A percentile compares a stretch with the other conserved stretches of the same genome.
Evolutionary conservation across 148 eudicot species (phyloP).

Genomic region (Fallopia convolvulus): DNA sequence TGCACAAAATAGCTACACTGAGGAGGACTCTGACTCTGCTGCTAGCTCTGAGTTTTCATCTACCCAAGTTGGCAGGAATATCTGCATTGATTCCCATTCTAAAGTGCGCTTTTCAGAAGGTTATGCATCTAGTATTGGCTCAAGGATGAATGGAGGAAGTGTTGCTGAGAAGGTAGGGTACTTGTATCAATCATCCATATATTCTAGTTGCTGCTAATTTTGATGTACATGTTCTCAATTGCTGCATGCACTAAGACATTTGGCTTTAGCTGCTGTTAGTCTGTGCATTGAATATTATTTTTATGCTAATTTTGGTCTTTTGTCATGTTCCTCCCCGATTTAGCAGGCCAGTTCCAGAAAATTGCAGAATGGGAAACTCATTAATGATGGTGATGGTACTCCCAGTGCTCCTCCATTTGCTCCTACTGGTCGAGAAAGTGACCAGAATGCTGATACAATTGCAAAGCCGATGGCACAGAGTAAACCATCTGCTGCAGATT

Average conservation of each 20-base stretch:
- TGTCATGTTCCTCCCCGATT: not conserved
- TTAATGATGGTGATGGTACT: conserved; percentile 35
- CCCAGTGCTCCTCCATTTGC: conserved; percentile 85
- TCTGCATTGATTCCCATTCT: conserved; percentile 27
- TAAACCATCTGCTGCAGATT: conserved; percentile 17
- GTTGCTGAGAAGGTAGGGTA: conserved; percentile 34
- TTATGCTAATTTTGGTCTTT: not conserved
- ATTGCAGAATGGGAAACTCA: conserved; percentile 20
- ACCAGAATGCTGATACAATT: conserved; percentile 17
- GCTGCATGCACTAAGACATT: not conserved
- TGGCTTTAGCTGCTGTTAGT: not conserved
- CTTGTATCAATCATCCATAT: not conserved
- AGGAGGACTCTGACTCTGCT: conserved; percentile 60
- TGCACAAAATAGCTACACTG: conserved; percentile 31
- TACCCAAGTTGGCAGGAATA: conserved; percentile 36
- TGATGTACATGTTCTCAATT: not conserved
- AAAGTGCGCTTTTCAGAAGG: conserved; percentile 33
- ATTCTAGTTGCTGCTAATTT: not conserved
- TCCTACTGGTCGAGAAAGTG: conserved; percentile 31
- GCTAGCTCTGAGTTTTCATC: conserved; percentile 64
- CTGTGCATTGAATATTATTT: not conserved
- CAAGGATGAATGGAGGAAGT: conserved; percentile 26
- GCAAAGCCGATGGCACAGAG: conserved; percentile 17
- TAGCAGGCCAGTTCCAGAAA: conserved; percentile 18
- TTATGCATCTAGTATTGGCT: conserved; percentile 40